These are phyloP conservation scores for Lactifluus rugatus DNA, from an alignment of 768 basidiomycete genomes.

Conservation along the genomic window DNA sequence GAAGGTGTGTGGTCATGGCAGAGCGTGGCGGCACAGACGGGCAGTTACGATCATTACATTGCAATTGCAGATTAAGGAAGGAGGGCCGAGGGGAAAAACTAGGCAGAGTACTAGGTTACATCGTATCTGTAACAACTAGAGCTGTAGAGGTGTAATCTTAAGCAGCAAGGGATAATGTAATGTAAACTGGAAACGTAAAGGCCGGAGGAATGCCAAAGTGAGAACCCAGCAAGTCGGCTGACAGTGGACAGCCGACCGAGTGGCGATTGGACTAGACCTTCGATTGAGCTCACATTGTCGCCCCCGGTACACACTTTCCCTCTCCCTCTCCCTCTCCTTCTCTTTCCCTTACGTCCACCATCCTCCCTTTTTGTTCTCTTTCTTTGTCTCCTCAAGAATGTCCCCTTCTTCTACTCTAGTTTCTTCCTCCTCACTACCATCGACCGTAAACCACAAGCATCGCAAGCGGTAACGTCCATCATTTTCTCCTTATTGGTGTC, in stretches of 20 bases:
- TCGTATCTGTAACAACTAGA: no score
- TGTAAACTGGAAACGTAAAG: constrained; percentile 5
- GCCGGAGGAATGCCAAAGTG: neutral
- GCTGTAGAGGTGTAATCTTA: no score
- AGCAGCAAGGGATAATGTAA: neutral
- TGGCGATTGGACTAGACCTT: constrained; percentile 17
- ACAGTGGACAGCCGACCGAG: constrained; percentile 13
- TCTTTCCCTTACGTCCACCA: constrained; percentile 16
- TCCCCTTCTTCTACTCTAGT: neutral
- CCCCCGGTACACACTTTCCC: neutral
- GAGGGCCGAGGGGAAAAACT: constrained; percentile 1
- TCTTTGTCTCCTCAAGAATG: neutral
- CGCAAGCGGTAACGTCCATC: constrained; percentile 17
- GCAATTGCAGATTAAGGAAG: neutral
- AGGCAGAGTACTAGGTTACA: no score
- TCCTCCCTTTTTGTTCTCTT: constrained; percentile 5
- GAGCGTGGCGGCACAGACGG: neutral
- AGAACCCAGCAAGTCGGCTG: constrained; percentile 14
- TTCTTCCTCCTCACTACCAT: neutral
- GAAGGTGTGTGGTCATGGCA: no score
- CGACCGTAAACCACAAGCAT: constrained; percentile 7
- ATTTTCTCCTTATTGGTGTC: neutral
- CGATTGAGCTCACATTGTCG: constrained; percentile 15
- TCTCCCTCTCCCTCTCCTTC: no score
- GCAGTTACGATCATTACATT: neutral